These are phyloP conservation scores for Vachellia pachyceras DNA, from an alignment of 306 rosid species.

Conservation along the genomic window DNA sequence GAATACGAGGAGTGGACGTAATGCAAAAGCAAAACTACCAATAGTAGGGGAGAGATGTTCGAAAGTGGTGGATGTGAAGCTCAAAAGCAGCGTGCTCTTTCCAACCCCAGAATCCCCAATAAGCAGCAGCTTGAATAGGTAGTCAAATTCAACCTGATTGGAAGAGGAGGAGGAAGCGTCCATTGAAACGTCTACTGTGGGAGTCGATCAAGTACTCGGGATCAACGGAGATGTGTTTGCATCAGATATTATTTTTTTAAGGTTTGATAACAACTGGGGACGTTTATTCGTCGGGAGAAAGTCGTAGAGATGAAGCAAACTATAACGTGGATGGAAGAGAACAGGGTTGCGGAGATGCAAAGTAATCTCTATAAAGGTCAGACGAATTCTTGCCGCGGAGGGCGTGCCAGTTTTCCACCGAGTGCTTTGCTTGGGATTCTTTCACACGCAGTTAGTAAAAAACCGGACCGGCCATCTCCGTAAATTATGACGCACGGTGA, in stretches of 20 bases:
- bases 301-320: not conserved
- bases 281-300: conserved; percentile 6
- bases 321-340: not conserved
- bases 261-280: not conserved
- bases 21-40: conserved; percentile 44
- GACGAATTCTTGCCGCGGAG: conserved; percentile 8
- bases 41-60: conserved; percentile 92
- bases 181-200: conserved; percentile 39
- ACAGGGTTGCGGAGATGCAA: conserved; percentile 39
- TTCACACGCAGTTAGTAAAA: too few relatives aligned
- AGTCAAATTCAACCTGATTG: conserved; percentile 68
- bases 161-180: conserved; percentile 59
- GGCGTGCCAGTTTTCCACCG: conserved; percentile 8
- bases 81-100: conserved; percentile 76
- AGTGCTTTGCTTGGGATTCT: not conserved
- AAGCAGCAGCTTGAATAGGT: conserved; percentile 77
- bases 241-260: not conserved
- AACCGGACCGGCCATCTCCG: too few relatives aligned
- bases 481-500: too few relatives aligned
- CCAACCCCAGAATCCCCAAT: conserved; percentile 92
- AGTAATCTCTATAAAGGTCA: conserved; percentile 24
- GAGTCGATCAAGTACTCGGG: conserved; percentile 1
- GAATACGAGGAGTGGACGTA: not conserved
- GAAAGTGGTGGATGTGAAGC: conserved; percentile 68
- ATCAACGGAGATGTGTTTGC: not conserved